Conservation (phyloP, 495 filamentous ascomycete species). For the Saxophila tyrrhenica region DNA sequence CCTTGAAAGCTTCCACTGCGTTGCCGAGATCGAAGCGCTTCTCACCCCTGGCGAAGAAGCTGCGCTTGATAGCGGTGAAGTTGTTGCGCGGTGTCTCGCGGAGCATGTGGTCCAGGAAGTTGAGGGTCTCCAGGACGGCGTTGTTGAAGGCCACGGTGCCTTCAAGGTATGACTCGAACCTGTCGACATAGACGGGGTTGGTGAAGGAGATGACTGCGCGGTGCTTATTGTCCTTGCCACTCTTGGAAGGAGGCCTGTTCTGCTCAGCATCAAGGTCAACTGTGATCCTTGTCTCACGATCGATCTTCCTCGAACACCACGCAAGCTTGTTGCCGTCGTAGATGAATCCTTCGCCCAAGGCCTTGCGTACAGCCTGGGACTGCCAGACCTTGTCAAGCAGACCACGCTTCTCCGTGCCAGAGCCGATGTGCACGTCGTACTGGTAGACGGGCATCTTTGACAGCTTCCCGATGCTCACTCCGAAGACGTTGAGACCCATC, state of each 20-base stretch:
- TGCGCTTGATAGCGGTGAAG: constrained; percentile 59
- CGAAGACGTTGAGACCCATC: constrained; percentile 63
- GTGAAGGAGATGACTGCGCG: constrained; percentile 47
- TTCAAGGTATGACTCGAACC: constrained; percentile 53
- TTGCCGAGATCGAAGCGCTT: constrained; percentile 36
- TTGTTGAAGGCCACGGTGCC: constrained; percentile 48
- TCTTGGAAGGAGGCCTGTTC: constrained; percentile 16
- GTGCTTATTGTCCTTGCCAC: constrained; percentile 38
- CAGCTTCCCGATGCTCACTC: constrained; percentile 37
- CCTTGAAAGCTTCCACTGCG: constrained; percentile 69
- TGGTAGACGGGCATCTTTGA: constrained; percentile 53
- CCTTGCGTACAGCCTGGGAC: constrained; percentile 42
- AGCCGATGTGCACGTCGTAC: constrained; percentile 69
- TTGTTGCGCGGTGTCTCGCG: constrained; percentile 58
- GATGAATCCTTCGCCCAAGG: constrained; percentile 48
- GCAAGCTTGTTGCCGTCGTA: constrained; percentile 70
- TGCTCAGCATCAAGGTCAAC: constrained; percentile 60
- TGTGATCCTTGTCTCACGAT: constrained; percentile 33
- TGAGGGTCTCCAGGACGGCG: constrained; percentile 64
- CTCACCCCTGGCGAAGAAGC: constrained; percentile 51
- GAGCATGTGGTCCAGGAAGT: constrained; percentile 81
- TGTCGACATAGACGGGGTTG: constrained; percentile 49
- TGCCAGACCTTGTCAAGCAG: constrained; percentile 66
- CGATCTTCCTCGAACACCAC: constrained; percentile 41
- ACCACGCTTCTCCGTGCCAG: constrained; percentile 47